Base-by-base conservation (phyloP, 306 rosid species). In the Prunus mume region DNA sequence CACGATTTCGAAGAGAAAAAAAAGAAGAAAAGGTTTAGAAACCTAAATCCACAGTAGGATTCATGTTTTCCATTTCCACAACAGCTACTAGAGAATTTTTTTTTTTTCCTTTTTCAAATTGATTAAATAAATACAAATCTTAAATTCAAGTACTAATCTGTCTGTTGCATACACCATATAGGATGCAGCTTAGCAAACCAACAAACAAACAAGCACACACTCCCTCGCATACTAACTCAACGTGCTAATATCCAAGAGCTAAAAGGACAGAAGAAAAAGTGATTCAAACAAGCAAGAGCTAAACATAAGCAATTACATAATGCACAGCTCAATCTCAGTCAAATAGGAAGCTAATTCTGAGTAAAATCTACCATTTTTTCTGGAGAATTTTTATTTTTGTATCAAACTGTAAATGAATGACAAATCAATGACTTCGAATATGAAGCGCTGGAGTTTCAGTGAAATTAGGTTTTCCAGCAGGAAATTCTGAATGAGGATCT, bases 381-480 rank as follows among this genome's bases (percentile, higher is more conserved):
- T 13, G 18, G 19, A 27, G 30, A 12, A 65, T 0, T 20, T 17
- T 11, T 1, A 41, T 32, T 56, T 64, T 76, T 45, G 49, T 9
- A 69, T 57, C 13, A 24, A 63, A 41, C 41, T 15, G 17, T 28
- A 13, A 76, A 64, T 32, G 24, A 51, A 61, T n/a, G 78, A 80
- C 54, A 10, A 75, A 68, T 38, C 56, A 12, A 69, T 41, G 18
- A 25, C 14, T 15, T 63, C 46, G 46, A 63, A 3, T 63, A 4
- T 18, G 15, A 28, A 71, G 63, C 52, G 61, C 52, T 50, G n/a
- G 22, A 50, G 72, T 6, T 38, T 13, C 38, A 61, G 73, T 43
- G 54, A n/a, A 77, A 72, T 72, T 72, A 72, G 76, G 76, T 72
- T 12, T 27, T 2, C 10, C 18, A 19, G 30, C 50, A 71, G 20